Conservation (phyloP, 495 filamentous ascomycete genomes). For the Aspergillus carlsbadensis region DNA sequence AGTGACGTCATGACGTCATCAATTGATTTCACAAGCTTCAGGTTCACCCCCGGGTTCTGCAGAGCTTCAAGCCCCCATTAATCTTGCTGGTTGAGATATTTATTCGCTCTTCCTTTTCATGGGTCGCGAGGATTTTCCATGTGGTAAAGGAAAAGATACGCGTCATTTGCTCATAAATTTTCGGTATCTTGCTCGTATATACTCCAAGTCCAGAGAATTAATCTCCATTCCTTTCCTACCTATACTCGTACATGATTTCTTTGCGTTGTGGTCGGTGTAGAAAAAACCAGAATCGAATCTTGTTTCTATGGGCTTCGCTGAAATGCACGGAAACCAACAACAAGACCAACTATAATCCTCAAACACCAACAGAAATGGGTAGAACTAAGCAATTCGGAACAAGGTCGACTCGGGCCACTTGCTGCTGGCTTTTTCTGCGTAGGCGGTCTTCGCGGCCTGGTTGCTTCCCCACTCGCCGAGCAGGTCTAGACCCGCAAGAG, state of each 20-base stretch:
- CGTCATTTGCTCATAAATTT: neutral
- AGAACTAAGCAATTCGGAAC: slow-evolving; percentile 40
- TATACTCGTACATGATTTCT: slow-evolving; percentile 10
- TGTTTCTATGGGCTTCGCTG: slow-evolving; percentile 7
- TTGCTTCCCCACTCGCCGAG: slow-evolving; percentile 61
- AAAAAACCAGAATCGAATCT: neutral
- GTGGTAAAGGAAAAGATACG: neutral
- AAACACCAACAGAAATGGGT: neutral
- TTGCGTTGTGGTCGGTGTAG: neutral
- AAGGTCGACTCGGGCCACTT: slow-evolving; percentile 71
- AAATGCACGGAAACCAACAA: slow-evolving; percentile 3
- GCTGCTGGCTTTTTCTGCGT: slow-evolving; percentile 60
- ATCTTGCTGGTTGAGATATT: no score
- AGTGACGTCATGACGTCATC: no score
- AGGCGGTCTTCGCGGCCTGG: slow-evolving; percentile 48
- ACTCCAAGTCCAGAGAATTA: neutral
- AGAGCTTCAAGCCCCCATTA: no score
- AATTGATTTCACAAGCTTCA: no score
- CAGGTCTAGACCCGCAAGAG: slow-evolving; percentile 55
- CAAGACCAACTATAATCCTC: slow-evolving; percentile 3
- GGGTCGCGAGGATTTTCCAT: no score
- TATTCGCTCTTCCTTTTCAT: no score
- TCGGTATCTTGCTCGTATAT: slow-evolving; percentile 1
- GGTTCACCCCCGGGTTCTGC: no score
- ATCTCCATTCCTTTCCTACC: neutral